Base-by-base conservation (phyloP, 1,139 yeast species). In the Pichiaceae sp. region DNA sequence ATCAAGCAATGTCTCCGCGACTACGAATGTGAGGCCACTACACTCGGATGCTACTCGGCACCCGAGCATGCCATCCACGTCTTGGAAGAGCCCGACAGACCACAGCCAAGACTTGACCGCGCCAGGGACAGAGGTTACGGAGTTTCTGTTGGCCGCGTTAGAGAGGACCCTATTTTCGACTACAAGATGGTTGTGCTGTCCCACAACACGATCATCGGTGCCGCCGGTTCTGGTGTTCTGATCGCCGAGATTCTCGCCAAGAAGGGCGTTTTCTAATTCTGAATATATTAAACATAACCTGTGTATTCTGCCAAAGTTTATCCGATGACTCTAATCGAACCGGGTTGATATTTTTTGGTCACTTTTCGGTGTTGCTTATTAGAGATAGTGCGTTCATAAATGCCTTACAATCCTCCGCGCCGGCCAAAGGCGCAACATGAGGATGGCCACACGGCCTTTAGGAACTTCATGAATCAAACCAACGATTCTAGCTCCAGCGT, bases 161-260 rank as follows among this genome's bases (percentile, higher is more conserved):
- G 99, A 67, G 84, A 77, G 49, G 98, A 91, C 57, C 86, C 95
- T 15, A 86, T 91, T 11, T 71, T 91, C 52, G 98, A 93, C 60
- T 78, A 76, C 68, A 93, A 91, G 67, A 91, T 91, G 89, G 96
- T 91, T 41, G 93, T 87, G 23, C 70, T 91, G 49, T 87, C 96
- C 19, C 99, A 91, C 64, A 91, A 91, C 70, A 91, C 99, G 40
- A 75, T 91, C 52, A 84, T 91, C 49, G 99, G 99, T 55, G 99
- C 98, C 53, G 99, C 99, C 23, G 99, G 99, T 56, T 84, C 97
- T n/a, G 98, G 98, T 60, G 72, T 91, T 44, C 76, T 91, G 60
- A 91, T 93, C 61, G 98, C 95, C 35, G 99, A 91, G 65, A 70
- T 86, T 42, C 72, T 91, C 52, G 64, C 73, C 44, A 91, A 91